Conservation (phyloP, 2,329 filamentous ascomycete genomes). For the Truncatella angustata region DNA sequence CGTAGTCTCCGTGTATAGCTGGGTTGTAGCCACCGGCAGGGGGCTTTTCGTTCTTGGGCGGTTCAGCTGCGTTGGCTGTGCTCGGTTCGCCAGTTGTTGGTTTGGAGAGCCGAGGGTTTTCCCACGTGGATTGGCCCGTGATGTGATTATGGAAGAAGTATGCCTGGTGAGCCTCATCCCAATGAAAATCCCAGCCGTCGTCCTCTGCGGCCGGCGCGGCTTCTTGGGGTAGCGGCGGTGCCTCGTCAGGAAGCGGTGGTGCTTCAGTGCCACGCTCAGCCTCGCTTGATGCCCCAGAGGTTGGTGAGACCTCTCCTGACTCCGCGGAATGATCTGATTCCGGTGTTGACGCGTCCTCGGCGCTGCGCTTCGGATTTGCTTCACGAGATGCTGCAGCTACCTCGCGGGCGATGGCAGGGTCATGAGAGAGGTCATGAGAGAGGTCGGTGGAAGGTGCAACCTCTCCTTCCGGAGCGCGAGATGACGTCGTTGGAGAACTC, state of each 20-base stretch:
- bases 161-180: constrained; percentile 65
- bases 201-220: constrained; percentile 46
- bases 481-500: constrained; percentile 5
- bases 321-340: constrained; percentile 16
- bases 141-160: constrained; percentile 87
- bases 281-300: constrained; percentile 16
- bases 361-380: background rate
- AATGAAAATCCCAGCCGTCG: constrained; percentile 78
- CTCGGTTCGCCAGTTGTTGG: constrained; percentile 22
- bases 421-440: background rate
- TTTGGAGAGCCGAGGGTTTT: constrained; percentile 73
- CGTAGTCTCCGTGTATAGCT: constrained; percentile 93
- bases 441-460: background rate
- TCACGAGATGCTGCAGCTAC: background rate
- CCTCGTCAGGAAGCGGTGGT: constrained; percentile 28
- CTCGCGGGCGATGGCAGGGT: constrained; percentile 2
- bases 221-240: constrained; percentile 33
- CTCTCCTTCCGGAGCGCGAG: background rate
- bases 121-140: constrained; percentile 75
- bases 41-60: constrained; percentile 33
- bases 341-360: background rate
- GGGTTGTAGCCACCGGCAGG: constrained; percentile 84
- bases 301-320: constrained; percentile 19
- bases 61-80: constrained; percentile 21
- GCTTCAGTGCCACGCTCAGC: constrained; percentile 33